These are phyloP conservation scores for Ganoderma sp. DNA, from an alignment of 1,284 basidiomycete species.

Conservation along the genomic window DNA sequence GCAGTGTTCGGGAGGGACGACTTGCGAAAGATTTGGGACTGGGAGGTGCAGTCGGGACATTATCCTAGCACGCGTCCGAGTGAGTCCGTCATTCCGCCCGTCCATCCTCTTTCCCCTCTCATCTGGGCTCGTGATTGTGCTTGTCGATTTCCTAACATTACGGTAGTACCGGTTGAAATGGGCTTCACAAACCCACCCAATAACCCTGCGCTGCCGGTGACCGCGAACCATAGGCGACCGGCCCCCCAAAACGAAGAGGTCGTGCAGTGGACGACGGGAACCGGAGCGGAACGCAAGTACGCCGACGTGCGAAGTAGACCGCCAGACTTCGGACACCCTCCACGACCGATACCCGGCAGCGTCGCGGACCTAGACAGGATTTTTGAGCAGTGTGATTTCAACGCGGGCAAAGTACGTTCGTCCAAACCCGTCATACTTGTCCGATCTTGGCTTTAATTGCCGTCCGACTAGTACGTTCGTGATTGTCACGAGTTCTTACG, in stretches of 20 bases:
- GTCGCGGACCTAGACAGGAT: slow-evolving; percentile 87
- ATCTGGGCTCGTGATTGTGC: background rate
- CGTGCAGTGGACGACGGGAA: slow-evolving; percentile 60
- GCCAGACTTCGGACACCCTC: slow-evolving; percentile 75
- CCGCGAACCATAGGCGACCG: slow-evolving; percentile 49
- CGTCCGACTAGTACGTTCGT: slow-evolving; percentile 64
- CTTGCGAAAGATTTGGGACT: slow-evolving; percentile 87
- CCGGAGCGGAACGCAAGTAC: slow-evolving; percentile 79
- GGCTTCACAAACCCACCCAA: slow-evolving; percentile 59
- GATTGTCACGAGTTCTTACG: slow-evolving; percentile 79
- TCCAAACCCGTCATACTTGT: background rate
- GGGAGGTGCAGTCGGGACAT: slow-evolving; percentile 91
- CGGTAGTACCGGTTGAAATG: slow-evolving; percentile 74
- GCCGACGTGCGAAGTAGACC: slow-evolving; percentile 66
- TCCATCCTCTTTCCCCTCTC: background rate
- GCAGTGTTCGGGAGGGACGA: slow-evolving; percentile 80
- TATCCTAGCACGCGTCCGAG: slow-evolving; percentile 82
- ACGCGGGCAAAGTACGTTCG: slow-evolving; percentile 63
- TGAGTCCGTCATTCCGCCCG: slow-evolving; percentile 48
- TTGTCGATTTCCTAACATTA: background rate
- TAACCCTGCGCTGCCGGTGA: slow-evolving; percentile 76
- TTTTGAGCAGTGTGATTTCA: slow-evolving; percentile 90
- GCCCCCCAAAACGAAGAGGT: slow-evolving; percentile 45
- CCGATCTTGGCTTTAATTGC: background rate
- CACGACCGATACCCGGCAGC: slow-evolving; percentile 81